These are phyloP conservation scores for Cutaneotrichosporon sp. DNA, from an alignment of 1,284 basidiomycete genomes.

Conservation along the genomic window DNA sequence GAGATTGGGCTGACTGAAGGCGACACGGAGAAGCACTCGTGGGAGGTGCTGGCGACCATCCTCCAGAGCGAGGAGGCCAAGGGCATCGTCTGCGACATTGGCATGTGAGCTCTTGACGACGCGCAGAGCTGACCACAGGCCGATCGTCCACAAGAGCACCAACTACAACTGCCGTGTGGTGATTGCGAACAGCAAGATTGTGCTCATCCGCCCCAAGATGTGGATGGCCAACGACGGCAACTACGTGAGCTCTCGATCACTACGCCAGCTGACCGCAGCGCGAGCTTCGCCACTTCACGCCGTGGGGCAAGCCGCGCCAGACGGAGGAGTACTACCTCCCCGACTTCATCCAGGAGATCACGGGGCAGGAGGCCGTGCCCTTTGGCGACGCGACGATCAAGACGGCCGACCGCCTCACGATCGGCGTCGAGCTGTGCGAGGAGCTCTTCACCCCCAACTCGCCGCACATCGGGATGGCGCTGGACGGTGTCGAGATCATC, in stretches of 20 bases:
- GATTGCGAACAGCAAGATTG: conserved; percentile 78
- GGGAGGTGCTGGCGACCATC: conserved; percentile 89
- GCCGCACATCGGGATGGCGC: conserved; percentile 96
- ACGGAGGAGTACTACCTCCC: conserved; percentile 90
- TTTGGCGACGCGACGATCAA: conserved; percentile 95
- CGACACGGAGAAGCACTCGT: conserved; percentile 91
- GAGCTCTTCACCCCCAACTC: conserved; percentile 96
- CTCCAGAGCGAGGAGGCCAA: conserved; percentile 71
- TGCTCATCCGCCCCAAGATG: conserved; percentile 97
- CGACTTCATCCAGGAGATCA: conserved; percentile 78
- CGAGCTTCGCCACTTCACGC: conserved; percentile 93
- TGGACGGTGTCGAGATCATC: conserved; percentile 98
- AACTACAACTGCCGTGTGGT: conserved; percentile 96
- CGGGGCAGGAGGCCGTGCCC: conserved; percentile 85
- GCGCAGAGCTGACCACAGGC: conserved; percentile 62
- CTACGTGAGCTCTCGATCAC: conserved; percentile 60
- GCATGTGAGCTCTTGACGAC: conserved; percentile 82
- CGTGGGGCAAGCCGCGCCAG: conserved; percentile 85
- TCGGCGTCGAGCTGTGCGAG: conserved; percentile 95
- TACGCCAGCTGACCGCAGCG: conserved; percentile 54
- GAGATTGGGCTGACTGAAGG: conserved; percentile 58
- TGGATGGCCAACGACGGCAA: conserved; percentile 99
- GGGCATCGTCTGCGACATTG: conserved; percentile 88
- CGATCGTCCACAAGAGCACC: conserved; percentile 92
- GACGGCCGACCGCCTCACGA: conserved; percentile 83